Evolutionary conservation across 176 grass and related monocot species (phyloP).

Genomic region (Poa annua): DNA sequence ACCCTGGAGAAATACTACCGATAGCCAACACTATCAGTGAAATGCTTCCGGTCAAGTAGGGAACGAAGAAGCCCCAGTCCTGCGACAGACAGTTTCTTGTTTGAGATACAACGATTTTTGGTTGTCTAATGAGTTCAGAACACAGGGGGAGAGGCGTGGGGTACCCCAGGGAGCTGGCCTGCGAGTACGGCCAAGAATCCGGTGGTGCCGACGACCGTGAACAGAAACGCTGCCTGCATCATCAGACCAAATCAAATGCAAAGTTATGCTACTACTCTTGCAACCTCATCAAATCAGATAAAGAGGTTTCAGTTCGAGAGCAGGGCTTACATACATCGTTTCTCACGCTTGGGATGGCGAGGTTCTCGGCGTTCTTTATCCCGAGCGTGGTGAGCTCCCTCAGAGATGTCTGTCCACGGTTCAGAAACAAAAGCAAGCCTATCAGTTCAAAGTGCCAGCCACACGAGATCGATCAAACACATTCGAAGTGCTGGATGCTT

Average conservation of each 20-base stretch:
- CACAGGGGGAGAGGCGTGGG: not conserved
- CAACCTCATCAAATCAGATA: not conserved
- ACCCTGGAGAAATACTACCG: slow-evolving; percentile 89
- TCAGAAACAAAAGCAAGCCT: not conserved
- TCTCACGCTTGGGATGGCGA: slow-evolving; percentile 91
- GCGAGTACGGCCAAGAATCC: slow-evolving; percentile 81
- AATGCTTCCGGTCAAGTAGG: slow-evolving; percentile 90
- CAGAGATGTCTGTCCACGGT: slow-evolving; percentile 73
- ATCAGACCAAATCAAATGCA: not conserved
- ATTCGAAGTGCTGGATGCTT: no score
- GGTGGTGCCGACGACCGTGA: slow-evolving; percentile 81
- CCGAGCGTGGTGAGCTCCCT: slow-evolving; percentile 84
- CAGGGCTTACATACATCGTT: slow-evolving; percentile 72
- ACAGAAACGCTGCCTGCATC: slow-evolving; percentile 85
- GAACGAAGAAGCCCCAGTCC: slow-evolving; percentile 99
- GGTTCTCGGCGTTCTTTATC: slow-evolving; percentile 91
- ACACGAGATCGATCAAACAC: no score
- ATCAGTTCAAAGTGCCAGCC: no score
- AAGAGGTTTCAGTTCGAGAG: no score
- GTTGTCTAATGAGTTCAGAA: not conserved
- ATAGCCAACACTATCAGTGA: slow-evolving; percentile 82
- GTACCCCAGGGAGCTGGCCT: slow-evolving; percentile 93
- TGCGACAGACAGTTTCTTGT: slow-evolving; percentile 9
- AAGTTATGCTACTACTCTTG: not conserved
- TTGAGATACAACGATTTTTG: not conserved